Evolutionary conservation across 306 rosid genomes (phyloP), one percentile per base, ranked within the genome.

Genomic region (Clitoria ternatea): DNA sequence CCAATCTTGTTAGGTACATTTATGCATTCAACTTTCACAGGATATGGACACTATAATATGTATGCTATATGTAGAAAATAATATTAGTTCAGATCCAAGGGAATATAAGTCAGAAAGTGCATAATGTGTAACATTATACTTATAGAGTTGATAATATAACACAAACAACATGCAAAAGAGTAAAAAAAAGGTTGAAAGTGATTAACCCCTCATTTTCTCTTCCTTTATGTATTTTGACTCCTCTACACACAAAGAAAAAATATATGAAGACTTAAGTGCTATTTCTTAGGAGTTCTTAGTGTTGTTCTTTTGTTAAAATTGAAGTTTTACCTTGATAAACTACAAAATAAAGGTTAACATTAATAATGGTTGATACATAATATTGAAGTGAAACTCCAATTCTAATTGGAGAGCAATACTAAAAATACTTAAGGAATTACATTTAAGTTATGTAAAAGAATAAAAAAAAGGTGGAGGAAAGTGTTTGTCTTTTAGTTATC

Each of bases 81-180:
- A 48, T 15, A 43, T 70, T 66, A 60, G 67, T 49, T 65, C 11
- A 56, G 72, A 65, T 35, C 17, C 69, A 61, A 74, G 56, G 76
- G 49, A 64, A 66, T 81, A 88, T 44, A 75, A 68, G 79, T 81
- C 80, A 77, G 80, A 79, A 77, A 63, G 45, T 40, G 47, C 79
- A 70, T 57, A 44, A 60, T 50, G 45, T 24, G 54, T 69, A 65
- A 49, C 70, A 64, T n/a, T 64, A 40, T 61, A 74, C 68, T 50
- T 61, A 52, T n/a, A n/a, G 47, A 43, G 72, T 80, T 72, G 69
- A 55, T 61, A 68, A 55, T 13, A 54, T 35, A 64, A 80, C 62
- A 66, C 30, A 19, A 47, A 59, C 67, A 49, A 24, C 43, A 66
- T 65, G 44, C 56, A 48, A 60, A 59, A 50, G 59, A 32, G 67